Evolutionary conservation across 176 grass and related monocot species (phyloP).

Genomic region (Musa acuminata): DNA sequence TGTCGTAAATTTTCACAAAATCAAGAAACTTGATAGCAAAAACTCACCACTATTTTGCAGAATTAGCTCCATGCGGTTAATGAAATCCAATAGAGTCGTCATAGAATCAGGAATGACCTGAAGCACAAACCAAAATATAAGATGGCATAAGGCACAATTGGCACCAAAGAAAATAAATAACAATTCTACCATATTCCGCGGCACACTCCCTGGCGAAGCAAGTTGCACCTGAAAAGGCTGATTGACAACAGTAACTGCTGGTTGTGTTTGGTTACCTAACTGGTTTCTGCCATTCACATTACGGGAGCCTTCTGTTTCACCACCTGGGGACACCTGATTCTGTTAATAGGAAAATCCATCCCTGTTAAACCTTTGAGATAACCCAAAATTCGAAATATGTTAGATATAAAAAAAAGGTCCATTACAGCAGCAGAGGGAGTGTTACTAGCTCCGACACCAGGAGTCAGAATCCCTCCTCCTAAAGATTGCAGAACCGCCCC

Average conservation of each 20-base stretch:
- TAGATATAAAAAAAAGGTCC: constrained; percentile 8
- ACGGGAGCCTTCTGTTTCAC: constrained; percentile 40
- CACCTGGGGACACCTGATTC: constrained; percentile 47
- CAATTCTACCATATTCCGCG: constrained; percentile 38
- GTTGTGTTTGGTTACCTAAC: constrained; percentile 32
- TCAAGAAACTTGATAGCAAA: background rate
- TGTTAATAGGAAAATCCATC: constrained; percentile 6
- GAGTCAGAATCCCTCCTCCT: constrained; percentile 37
- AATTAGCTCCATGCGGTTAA: constrained; percentile 54
- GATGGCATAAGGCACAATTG: constrained; percentile 1
- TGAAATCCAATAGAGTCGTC: constrained; percentile 59
- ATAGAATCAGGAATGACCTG: constrained; percentile 88
- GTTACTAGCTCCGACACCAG: constrained; percentile 37
- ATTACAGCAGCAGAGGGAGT: constrained; percentile 32
- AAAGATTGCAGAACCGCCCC: constrained; percentile 63
- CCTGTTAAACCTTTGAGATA: background rate
- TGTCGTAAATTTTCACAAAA: background rate
- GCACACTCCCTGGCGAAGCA: constrained; percentile 31
- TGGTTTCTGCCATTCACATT: constrained; percentile 49
- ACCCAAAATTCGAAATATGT: background rate
- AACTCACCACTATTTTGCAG: constrained; percentile 62
- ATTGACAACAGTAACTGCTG: constrained; percentile 54
- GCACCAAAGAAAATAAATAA: constrained; percentile 2
- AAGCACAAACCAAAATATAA: constrained; percentile 15
- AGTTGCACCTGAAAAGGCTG: constrained; percentile 69